These are phyloP conservation scores for Colletotrichum lini DNA, from an alignment of 2,329 filamentous ascomycete species.

Conservation along the genomic window DNA sequence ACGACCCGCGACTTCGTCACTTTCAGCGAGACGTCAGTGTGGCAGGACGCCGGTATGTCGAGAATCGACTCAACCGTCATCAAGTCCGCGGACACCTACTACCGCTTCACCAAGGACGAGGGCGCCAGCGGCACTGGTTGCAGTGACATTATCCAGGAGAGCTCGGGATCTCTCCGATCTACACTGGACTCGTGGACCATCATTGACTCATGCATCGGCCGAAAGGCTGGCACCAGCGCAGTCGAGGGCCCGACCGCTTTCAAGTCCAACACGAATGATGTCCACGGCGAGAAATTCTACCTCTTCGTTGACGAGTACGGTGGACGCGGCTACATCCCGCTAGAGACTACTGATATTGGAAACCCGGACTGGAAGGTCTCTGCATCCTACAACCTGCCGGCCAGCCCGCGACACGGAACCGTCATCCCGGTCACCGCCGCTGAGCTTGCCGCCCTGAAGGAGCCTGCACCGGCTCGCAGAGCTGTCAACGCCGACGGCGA, in stretches of 20 bases:
- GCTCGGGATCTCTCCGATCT: constrained; percentile 58
- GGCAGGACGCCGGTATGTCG: constrained; percentile 66
- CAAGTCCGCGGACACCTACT: constrained; percentile 57
- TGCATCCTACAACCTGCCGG: constrained; percentile 60
- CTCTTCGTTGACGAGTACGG: constrained; percentile 69
- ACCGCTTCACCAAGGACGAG: constrained; percentile 71
- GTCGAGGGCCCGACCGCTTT: constrained; percentile 69
- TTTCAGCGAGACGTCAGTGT: constrained; percentile 62
- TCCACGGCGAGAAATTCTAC: constrained; percentile 67
- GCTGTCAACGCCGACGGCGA: constrained; percentile 41
- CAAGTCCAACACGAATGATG: constrained; percentile 63
- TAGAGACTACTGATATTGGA: constrained; percentile 64
- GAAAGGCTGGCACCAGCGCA: constrained; percentile 61
- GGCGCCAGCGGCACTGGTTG: constrained; percentile 63
- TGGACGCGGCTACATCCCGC: constrained; percentile 66
- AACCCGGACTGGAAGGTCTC: constrained; percentile 65
- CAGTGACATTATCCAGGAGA: constrained; percentile 68
- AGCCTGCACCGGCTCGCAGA: constrained; percentile 20
- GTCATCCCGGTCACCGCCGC: constrained; percentile 65
- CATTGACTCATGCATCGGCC: constrained; percentile 64
- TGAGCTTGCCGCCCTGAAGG: constrained; percentile 55
- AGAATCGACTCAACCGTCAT: constrained; percentile 68
- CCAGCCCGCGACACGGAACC: constrained; percentile 67
- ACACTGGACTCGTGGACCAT: constrained; percentile 59
- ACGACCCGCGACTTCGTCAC: constrained; percentile 66